Percentiles rank a stretch among this genome's conserved stretches.
These are phyloP conservation scores for Pleurotus platypus DNA, from an alignment of 768 basidiomycete species.

Conservation along the genomic window DNA sequence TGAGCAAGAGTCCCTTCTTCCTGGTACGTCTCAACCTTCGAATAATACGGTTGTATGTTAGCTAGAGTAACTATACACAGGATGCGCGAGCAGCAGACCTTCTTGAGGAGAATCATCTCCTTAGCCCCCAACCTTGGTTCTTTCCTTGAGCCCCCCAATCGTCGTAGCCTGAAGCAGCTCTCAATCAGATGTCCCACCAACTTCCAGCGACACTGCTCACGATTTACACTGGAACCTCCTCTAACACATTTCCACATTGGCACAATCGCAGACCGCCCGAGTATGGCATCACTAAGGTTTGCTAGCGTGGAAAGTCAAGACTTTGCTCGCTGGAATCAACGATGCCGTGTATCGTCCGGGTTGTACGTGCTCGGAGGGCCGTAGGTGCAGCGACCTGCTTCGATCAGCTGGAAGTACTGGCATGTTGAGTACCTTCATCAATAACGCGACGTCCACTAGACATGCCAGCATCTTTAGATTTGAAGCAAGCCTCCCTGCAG, in stretches of 20 bases:
- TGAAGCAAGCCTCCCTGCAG: conserved; percentile 59
- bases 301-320: conserved; percentile 30
- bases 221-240: conserved; percentile 45
- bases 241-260: conserved; percentile 36
- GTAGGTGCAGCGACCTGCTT: conserved; percentile 39
- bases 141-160: conserved; percentile 36
- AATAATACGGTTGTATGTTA: not conserved
- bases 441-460: conserved; percentile 23
- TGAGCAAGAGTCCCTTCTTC: conserved; percentile 17
- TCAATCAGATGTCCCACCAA: conserved; percentile 1
- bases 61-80: not conserved
- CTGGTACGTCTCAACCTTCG: conserved; percentile 28
- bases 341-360: conserved; percentile 35
- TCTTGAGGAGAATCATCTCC: conserved; percentile 37
- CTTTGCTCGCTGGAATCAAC: conserved; percentile 27
- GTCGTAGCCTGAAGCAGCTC: conserved; percentile 42
- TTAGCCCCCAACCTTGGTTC: conserved; percentile 42
- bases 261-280: conserved; percentile 27
- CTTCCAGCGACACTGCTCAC: conserved; percentile 23
- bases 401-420: conserved; percentile 28
- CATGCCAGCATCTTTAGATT: conserved; percentile 53
- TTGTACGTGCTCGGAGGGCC: conserved; percentile 33
- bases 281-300: conserved; percentile 23
- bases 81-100: conserved; percentile 22
- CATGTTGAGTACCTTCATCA: conserved; percentile 13